Evolutionary conservation across 108 stramenopile genomes (phyloP).

Genomic region (Skeletonema costatum): DNA sequence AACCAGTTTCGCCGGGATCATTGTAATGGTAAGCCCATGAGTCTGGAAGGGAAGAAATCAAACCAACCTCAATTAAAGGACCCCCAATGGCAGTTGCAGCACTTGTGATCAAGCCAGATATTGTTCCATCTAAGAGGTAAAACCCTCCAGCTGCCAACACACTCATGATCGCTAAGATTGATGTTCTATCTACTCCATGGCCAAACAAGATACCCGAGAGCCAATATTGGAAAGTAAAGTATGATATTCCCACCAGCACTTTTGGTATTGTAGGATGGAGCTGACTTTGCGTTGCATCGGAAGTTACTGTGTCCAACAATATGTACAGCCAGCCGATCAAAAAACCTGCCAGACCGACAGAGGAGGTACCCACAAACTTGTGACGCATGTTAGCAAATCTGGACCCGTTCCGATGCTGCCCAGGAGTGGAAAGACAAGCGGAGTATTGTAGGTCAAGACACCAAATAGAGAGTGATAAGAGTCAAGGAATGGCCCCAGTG

Average conservation of each 20-base stretch:
- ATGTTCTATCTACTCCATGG: constrained; percentile 50
- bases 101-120: constrained; percentile 67
- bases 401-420: constrained; percentile 43
- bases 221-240: constrained; percentile 91
- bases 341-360: constrained; percentile 83
- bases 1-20: constrained; percentile 79
- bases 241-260: constrained; percentile 73
- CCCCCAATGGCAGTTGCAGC: constrained; percentile 81
- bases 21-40: constrained; percentile 78
- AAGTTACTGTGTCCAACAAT: constrained; percentile 51
- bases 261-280: constrained; percentile 44
- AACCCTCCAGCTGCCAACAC: constrained; percentile 68
- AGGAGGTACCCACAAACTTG: constrained; percentile 86
- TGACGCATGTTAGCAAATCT: constrained; percentile 57
- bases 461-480: constrained; percentile 81
- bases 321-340: constrained; percentile 88
- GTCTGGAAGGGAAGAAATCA: constrained; percentile 50
- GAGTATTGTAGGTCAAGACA: constrained; percentile 78
- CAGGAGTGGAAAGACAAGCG: constrained; percentile 57
- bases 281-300: constrained; percentile 6
- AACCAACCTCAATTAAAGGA: constrained; percentile 77
- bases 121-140: constrained; percentile 63
- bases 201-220: constrained; percentile 65
- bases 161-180: constrained; percentile 74
- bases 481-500: constrained; percentile 86